These are phyloP conservation scores for Wickerhamomyces bovis DNA, from an alignment of 805 yeast species.

Conservation along the genomic window DNA sequence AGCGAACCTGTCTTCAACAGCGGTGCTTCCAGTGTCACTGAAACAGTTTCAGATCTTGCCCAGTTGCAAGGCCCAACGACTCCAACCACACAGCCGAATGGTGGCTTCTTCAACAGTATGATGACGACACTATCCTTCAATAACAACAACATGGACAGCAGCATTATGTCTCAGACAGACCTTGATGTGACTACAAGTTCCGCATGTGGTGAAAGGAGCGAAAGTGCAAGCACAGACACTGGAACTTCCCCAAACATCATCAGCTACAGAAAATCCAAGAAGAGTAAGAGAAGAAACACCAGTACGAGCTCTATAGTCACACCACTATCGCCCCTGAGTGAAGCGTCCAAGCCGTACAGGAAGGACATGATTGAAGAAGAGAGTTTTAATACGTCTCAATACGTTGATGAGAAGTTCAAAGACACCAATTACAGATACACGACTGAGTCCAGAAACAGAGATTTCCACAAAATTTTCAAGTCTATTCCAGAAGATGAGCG, in stretches of 20 bases:
- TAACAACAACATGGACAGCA: slow-evolving; percentile 1
- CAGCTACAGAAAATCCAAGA: slow-evolving; percentile 18
- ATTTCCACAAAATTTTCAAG: slow-evolving; percentile 72
- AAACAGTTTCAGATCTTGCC: slow-evolving; percentile 12
- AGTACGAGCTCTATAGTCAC: slow-evolving; percentile 16
- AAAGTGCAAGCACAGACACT: background rate
- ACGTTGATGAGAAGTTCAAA: slow-evolving; percentile 51
- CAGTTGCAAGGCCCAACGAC: slow-evolving; percentile 14
- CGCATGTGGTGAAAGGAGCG: slow-evolving; percentile 2
- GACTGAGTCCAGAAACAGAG: slow-evolving; percentile 54
- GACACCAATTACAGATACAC: slow-evolving; percentile 63
- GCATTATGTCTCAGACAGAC: background rate
- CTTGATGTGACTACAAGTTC: slow-evolving; percentile 1
- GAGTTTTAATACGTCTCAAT: slow-evolving; percentile 33
- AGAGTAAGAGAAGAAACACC: slow-evolving; percentile 11
- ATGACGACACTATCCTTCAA: slow-evolving; percentile 14
- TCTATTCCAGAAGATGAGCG: slow-evolving; percentile 63
- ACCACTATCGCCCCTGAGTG: slow-evolving; percentile 18
- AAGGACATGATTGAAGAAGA: slow-evolving; percentile 1
- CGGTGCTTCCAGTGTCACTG: slow-evolving; percentile 18
- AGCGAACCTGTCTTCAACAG: slow-evolving; percentile 12
- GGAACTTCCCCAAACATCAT: slow-evolving; percentile 20
- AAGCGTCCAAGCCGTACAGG: slow-evolving; percentile 11
- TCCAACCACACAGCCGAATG: slow-evolving; percentile 7
- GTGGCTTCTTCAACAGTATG: slow-evolving; percentile 18